Evolutionary conservation across 768 basidiomycete species (phyloP).

Genomic region (Mycena vitilis): DNA sequence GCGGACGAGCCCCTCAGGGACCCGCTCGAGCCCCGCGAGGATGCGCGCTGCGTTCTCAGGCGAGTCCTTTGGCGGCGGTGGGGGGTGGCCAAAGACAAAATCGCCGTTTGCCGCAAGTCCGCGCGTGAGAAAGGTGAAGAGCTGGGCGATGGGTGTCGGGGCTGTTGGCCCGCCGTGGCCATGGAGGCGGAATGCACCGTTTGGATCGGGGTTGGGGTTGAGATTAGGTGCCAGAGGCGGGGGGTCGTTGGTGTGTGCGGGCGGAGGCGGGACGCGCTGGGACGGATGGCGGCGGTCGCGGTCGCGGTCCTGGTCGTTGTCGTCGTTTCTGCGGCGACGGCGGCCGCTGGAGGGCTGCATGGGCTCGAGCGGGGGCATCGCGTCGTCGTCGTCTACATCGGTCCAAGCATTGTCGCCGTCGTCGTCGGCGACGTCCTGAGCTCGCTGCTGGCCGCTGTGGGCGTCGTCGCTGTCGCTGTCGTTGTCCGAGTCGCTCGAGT

Average conservation of each 20-base stretch:
- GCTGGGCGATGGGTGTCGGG: constrained; percentile 31
- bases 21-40: constrained; percentile 71
- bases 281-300: constrained; percentile 75
- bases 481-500: constrained; percentile 48
- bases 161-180: too few species aligned
- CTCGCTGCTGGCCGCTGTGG: neutral
- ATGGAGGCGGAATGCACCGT: neutral
- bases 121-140: constrained; percentile 39
- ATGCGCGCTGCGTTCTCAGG: constrained; percentile 75
- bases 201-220: neutral
- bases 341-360: constrained; percentile 25
- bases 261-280: constrained; percentile 52
- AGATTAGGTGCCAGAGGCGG: neutral
- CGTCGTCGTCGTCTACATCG: constrained; percentile 44
- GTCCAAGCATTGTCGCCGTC: constrained; percentile 44
- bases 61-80: constrained; percentile 60
- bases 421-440: constrained; percentile 39
- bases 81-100: constrained; percentile 37
- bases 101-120: constrained; percentile 29
- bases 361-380: constrained; percentile 46
- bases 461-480: constrained; percentile 39
- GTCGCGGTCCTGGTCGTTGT: constrained; percentile 70
- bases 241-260: neutral
- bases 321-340: constrained; percentile 49
- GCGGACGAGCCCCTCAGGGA: constrained; percentile 73